Evolutionary conservation across 2,329 filamentous ascomycete genomes (phyloP).

Genomic region (Alternaria longipes): DNA sequence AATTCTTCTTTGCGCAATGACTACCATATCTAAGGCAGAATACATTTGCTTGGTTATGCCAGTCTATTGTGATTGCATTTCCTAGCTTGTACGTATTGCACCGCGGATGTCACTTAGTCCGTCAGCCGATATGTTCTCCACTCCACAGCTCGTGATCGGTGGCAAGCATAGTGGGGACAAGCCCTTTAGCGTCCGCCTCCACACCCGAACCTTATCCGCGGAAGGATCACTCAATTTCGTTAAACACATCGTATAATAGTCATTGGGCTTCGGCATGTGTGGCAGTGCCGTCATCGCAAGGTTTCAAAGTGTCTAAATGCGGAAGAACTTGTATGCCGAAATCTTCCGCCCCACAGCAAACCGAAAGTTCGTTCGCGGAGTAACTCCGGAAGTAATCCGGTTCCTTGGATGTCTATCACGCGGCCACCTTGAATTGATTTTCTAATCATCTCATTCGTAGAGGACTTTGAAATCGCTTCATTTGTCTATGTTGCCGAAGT

Average conservation of each 20-base stretch:
- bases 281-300: not conserved
- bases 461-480: not conserved
- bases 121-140: not conserved
- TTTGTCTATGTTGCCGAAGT: not conserved
- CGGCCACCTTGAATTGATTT: not conserved
- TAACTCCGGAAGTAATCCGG: not conserved
- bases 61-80: not conserved
- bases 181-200: slow-evolving; percentile 3
- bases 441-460: not conserved
- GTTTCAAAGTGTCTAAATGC: slow-evolving; percentile 2
- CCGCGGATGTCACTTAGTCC: not conserved
- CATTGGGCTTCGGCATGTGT: not conserved
- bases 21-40: not conserved
- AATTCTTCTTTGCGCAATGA: not conserved
- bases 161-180: not conserved
- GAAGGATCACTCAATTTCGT: slow-evolving; percentile 3
- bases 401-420: not conserved
- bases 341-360: slow-evolving; percentile 4
- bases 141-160: not conserved
- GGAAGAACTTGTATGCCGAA: slow-evolving; percentile 12
- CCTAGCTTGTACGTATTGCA: not conserved
- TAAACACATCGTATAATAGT: not conserved
- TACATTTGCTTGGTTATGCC: not conserved
- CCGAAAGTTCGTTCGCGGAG: not conserved
- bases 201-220: slow-evolving; percentile 1